Evolutionary conservation across 768 basidiomycete species (phyloP), one percentile per base, ranked within the genome.

Genomic region (Sistotremastrum suecicum): DNA sequence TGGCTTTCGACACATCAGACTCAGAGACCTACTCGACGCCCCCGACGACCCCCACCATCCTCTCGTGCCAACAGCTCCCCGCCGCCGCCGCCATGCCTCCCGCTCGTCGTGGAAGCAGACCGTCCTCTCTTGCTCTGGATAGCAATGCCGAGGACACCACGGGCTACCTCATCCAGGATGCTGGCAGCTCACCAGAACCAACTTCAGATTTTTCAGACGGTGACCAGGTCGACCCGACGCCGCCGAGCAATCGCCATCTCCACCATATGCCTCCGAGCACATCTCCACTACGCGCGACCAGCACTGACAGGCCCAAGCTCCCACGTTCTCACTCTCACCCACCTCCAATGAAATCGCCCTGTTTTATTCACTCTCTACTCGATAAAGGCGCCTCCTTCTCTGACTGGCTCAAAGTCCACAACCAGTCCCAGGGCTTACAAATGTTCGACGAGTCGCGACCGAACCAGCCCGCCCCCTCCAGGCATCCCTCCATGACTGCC

Each of bases 331-430:
- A 56, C 46, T 48, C 54, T 42, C 35, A 42, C 52, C 51, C 41
- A 50, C 62, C 66, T 44, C 56, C 68, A 20, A 63, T 70, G 53
- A 66, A 70, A 39, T 90, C 87, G 0, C 91, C 91, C 7, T 95
- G 89, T 58, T 94, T 91, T 62, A 80, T 97, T 35, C 91, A 97
- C 66, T 90, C 86, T 0, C 77, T 86, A 53, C 81, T 97, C 41
- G 85, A 94, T 61, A 80, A 82, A 55, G 78, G 77, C 37, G 80
- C 78, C 3, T 80, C 84, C 6, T 68, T 90, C 39, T 73, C 76
- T 35, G 84, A 86, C 49, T 89, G 83, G 78, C 62, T 88, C 29
- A 65, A 67, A 49, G 12, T 41, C 29, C 62, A 58, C 47, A 45
- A 57, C 20, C 50, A 59, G 12, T 68, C 69, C 46, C 69, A 70